Conservation (phyloP, 78 protist species). For the Dictyostelium firmibasis region DNA sequence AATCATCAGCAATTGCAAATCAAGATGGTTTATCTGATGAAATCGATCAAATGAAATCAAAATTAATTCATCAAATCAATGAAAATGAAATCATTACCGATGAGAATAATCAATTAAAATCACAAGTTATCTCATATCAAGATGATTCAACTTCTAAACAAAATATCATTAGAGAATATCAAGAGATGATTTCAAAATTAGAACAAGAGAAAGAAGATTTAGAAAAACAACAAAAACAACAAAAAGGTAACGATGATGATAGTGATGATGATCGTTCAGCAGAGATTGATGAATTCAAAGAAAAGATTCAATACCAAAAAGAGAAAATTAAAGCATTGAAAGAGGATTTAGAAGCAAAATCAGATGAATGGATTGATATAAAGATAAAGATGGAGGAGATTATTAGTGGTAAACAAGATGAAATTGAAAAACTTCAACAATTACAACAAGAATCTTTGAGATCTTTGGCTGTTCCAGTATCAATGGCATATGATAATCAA, state of each 20-base stretch:
- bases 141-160: constrained; percentile 3
- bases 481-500: neutral
- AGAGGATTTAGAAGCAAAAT: constrained; percentile 45
- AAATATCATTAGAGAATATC: constrained; percentile 10
- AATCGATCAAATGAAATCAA: neutral
- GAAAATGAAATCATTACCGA: neutral
- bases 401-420: neutral
- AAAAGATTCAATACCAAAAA: constrained; percentile 45
- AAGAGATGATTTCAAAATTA: constrained; percentile 21
- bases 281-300: constrained; percentile 24
- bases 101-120: constrained; percentile 18
- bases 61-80: neutral
- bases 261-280: neutral
- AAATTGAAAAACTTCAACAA: neutral
- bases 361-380: constrained; percentile 40
- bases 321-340: constrained; percentile 50
- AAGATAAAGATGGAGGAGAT: constrained; percentile 43
- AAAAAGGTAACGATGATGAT: neutral
- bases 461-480: neutral
- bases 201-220: constrained; percentile 21
- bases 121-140: constrained; percentile 16
- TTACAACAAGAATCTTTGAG: neutral
- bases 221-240: neutral
- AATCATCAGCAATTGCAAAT: neutral
- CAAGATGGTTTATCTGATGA: neutral